Conservation (phyloP, 139 green algal species). For the Chlorella sp. region DNA sequence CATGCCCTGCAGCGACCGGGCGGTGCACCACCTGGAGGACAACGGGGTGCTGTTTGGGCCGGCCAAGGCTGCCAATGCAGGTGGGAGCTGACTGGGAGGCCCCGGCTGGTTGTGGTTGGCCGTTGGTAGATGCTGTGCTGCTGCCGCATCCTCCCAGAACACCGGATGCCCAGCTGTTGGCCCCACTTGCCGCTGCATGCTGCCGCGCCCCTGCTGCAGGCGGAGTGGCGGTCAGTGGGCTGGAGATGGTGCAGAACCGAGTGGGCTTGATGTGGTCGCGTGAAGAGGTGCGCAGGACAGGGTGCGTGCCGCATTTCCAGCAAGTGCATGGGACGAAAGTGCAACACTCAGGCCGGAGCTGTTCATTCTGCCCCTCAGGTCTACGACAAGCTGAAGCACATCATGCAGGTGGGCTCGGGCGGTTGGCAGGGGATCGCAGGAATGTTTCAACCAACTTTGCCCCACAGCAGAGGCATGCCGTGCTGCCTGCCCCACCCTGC, state of each 20-base stretch:
- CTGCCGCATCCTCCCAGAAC: too few species aligned
- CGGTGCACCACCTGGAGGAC: slow-evolving; percentile 2
- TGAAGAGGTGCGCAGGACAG: slow-evolving; percentile 23
- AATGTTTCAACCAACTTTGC: too few species aligned
- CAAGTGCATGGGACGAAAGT: too few species aligned
- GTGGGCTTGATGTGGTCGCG: background rate
- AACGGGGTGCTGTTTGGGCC: slow-evolving; percentile 1
- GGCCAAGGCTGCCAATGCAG: slow-evolving; percentile 10
- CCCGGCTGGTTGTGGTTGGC: too few species aligned
- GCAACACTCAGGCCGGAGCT: too few species aligned
- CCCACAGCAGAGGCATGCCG: too few species aligned
- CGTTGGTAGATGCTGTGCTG: too few species aligned
- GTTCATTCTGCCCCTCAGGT: too few species aligned
- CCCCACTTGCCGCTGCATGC: too few species aligned
- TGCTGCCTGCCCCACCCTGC: too few species aligned
- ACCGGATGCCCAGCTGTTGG: background rate
- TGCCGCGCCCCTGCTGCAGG: slow-evolving; percentile 29
- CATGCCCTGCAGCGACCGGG: slow-evolving; percentile 5
- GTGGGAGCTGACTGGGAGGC: background rate
- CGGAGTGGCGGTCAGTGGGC: slow-evolving; percentile 80
- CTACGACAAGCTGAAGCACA: background rate
- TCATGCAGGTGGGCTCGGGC: background rate
- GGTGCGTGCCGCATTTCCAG: too few species aligned
- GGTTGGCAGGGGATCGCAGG: too few species aligned
- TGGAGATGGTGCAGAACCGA: slow-evolving; percentile 79